phyloP scores from a whole-genome alignment of 176 grass and related monocot species.

The Hsuehochloa calcarea region DNA sequence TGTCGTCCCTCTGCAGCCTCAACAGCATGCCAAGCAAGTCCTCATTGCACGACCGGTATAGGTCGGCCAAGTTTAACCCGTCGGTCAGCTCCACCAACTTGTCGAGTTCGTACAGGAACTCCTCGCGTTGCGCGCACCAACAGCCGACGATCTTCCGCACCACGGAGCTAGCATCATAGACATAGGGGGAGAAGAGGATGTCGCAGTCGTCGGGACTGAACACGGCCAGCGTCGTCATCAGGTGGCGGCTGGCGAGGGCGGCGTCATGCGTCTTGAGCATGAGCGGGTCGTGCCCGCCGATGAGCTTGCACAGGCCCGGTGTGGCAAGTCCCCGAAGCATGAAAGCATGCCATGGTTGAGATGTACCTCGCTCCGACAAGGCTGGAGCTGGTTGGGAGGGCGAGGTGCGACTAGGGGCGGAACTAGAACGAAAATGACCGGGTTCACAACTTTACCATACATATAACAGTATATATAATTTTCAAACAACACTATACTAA shows the following conservation, averaged over 20 bases:
- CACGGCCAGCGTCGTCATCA: not conserved
- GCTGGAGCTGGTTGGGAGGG: too few relatives aligned
- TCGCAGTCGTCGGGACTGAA: not conserved
- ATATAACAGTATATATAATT: too few relatives aligned
- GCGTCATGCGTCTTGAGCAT: slow-evolving; percentile 27
- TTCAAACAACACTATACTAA: too few relatives aligned
- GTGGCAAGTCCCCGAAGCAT: not conserved
- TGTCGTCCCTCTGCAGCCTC: slow-evolving; percentile 1
- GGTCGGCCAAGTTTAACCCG: slow-evolving; percentile 9
- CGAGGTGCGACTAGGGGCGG: too few relatives aligned
- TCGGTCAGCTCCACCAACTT: not conserved
- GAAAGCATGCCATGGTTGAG: not conserved
- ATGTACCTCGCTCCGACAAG: too few relatives aligned
- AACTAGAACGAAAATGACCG: too few relatives aligned
- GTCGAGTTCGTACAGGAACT: not conserved
- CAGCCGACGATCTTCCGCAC: not conserved
- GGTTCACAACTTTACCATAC: too few relatives aligned
- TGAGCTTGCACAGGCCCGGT: not conserved
- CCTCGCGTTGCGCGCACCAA: not conserved
- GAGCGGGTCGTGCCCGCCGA: not conserved
- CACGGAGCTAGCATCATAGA: not conserved
- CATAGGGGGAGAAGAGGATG: not conserved
- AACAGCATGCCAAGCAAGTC: not conserved
- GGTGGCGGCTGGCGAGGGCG: slow-evolving; percentile 1
- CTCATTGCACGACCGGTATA: slow-evolving; percentile 2